These are phyloP conservation scores for Scutellaria barbata DNA, from an alignment of 257 asterid species.

Conservation along the genomic window DNA sequence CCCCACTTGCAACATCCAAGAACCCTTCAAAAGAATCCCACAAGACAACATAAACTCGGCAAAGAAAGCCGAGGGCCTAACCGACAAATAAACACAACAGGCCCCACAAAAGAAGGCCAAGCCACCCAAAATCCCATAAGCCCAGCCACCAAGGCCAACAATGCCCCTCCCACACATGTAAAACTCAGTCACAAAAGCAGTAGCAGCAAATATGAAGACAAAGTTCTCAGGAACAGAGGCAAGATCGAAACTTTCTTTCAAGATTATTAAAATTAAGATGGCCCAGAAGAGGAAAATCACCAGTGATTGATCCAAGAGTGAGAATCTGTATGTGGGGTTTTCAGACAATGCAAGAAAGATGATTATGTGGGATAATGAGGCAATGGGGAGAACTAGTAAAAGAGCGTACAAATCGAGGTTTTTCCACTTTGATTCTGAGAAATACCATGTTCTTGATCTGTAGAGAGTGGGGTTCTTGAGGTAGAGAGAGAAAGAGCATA, in stretches of 20 bases:
- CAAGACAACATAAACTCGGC: conserved; percentile 69
- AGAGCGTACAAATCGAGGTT: conserved; percentile 70
- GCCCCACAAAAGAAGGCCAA: conserved; percentile 57
- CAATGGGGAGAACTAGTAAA: conserved; percentile 62
- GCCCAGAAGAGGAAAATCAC: conserved; percentile 71
- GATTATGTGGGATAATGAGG: conserved; percentile 60
- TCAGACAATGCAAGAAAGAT: conserved; percentile 63
- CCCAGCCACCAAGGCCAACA: conserved; percentile 60
- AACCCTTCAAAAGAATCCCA: conserved; percentile 72
- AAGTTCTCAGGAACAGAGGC: conserved; percentile 56
- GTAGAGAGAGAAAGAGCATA: conserved; percentile 60
- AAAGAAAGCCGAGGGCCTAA: conserved; percentile 59
- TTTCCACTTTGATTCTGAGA: conserved; percentile 77
- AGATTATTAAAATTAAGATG: conserved; percentile 51
- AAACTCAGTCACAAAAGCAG: conserved; percentile 61
- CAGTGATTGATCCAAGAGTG: conserved; percentile 68
- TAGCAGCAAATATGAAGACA: conserved; percentile 56
- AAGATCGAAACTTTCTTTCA: conserved; percentile 64
- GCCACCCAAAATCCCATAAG: conserved; percentile 56
- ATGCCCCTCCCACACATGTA: conserved; percentile 65
- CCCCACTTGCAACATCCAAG: conserved; percentile 87
- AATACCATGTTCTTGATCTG: conserved; percentile 73
- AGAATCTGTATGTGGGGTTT: conserved; percentile 61
- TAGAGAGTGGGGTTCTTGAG: conserved; percentile 69
- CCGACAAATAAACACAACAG: conserved; percentile 66